Base-by-base conservation (phyloP, 768 basidiomycete species). In the Boletus sp. region DNA sequence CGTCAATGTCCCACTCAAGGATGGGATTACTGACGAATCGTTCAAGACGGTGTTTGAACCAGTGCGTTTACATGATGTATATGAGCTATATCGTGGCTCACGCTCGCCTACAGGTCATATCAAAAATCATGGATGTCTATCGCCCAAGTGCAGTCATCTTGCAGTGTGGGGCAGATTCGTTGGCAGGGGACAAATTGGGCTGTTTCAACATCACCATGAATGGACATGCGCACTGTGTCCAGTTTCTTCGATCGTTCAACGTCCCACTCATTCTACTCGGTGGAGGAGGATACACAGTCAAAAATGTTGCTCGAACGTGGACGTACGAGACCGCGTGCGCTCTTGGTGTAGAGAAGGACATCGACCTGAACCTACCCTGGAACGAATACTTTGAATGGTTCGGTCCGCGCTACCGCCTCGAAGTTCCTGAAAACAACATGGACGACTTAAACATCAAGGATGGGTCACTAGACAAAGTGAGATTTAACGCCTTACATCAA, bases 381-480 rank as follows among this genome's bases (percentile, higher is more conserved):
- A 91, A 87, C 71, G 83, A 87, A 63, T 96, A 94, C 71, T 92
- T 98, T 68, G 96, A 98, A 71, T 99, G 94, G 87, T 98, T 95
- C 70, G 97, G 95, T 0, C 96, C 96, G 15, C 78, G 94, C 58
- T 99, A 95, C 73, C 80, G 94, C 58, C 78, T 99, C 37, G 95
- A 98, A 67, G 95, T 99, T 2, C 80, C 85, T 28, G 80, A 83
- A 60, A 98, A 90, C 66, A 98, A 98, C 67, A 92, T 96, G 90
- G 94, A 97, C 58, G 93, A 98, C 66, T 75, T 91, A 64, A 99
- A 98, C 68, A 73, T 87, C 57, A 83, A 81, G 60, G 89, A 95
- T 63, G 83, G 83, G 10, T 89, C 90, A 30, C 73, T 98, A 35
- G 87, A 96, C 55, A 79, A 79, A 64, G 87, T 95, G 52, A 83